A percentile compares a stretch with the other conserved stretches of the same genome.
These are phyloP conservation scores for Pleodorina starrii DNA, from an alignment of 139 green algal species.

Conservation along the genomic window DNA sequence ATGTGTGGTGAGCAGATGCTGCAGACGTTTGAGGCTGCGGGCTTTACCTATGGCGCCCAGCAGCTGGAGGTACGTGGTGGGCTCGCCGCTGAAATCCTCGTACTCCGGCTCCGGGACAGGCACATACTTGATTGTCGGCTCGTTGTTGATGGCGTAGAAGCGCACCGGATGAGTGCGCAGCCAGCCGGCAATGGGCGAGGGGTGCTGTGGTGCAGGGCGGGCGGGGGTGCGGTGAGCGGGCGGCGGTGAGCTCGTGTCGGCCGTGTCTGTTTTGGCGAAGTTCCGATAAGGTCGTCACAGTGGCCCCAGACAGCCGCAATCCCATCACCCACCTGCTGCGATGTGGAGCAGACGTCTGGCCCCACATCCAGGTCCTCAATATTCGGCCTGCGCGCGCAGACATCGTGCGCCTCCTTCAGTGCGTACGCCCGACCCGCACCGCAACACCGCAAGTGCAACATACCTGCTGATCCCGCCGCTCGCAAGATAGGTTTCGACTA, in stretches of 20 bases:
- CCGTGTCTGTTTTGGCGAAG: too few relatives aligned
- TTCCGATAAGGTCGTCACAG: too few relatives aligned
- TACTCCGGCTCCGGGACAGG: conserved; percentile 10
- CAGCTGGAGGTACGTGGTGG: conserved; percentile 62
- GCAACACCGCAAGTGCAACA: neutral
- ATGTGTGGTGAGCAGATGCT: conserved; percentile 50
- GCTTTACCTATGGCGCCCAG: conserved; percentile 31
- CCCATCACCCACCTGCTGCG: conserved; percentile 7
- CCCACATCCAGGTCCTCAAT: neutral
- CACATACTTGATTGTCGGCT: conserved; percentile 32
- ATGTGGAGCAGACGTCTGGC: neutral
- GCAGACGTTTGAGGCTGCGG: conserved; percentile 34
- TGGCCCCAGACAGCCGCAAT: too few relatives aligned
- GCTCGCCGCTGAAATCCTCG: conserved; percentile 38
- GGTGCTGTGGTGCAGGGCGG: neutral
- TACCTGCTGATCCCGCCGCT: neutral
- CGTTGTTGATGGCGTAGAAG: conserved; percentile 36
- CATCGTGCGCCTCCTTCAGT: neutral
- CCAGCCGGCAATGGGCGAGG: neutral
- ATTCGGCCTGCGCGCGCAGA: neutral
- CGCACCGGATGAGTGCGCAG: neutral
- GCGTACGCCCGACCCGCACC: neutral
- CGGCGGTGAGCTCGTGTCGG: too few relatives aligned
- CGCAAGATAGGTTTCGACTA: neutral
- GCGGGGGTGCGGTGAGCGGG: too few relatives aligned